These are phyloP conservation scores for Pseudogymnoascus sp. DNA, from an alignment of 2,329 filamentous ascomycete species.

Conservation along the genomic window DNA sequence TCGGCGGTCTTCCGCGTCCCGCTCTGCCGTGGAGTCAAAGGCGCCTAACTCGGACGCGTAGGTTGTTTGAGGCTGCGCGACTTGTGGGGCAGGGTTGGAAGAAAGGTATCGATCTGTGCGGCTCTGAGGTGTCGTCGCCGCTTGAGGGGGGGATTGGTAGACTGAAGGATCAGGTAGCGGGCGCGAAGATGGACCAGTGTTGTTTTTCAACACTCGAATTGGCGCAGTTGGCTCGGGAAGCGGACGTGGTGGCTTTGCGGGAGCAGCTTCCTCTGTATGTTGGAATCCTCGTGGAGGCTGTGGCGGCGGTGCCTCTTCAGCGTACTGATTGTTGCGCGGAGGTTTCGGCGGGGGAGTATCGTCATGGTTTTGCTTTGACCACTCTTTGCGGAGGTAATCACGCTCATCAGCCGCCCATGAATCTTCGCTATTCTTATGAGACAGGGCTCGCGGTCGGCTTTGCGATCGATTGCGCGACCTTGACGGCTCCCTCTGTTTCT, in stretches of 20 bases:
- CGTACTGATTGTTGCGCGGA: conserved; percentile 17
- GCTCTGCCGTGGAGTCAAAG: conserved; percentile 37
- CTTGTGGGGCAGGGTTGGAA: conserved; percentile 38
- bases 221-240: conserved; percentile 26
- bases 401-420: conserved; percentile 44
- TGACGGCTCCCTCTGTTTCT: conserved; percentile 22
- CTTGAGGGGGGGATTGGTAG: conserved; percentile 14
- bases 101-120: conserved; percentile 43
- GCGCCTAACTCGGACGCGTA: conserved; percentile 36
- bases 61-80: conserved; percentile 28
- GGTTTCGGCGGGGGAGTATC: conserved; percentile 12
- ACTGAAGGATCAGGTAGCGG: conserved; percentile 31
- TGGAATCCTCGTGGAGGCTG: background rate
- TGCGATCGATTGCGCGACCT: conserved; percentile 22
- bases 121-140: conserved; percentile 24
- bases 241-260: conserved; percentile 25
- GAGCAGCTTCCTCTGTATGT: conserved; percentile 13
- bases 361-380: conserved; percentile 22
- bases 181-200: conserved; percentile 29
- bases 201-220: conserved; percentile 25
- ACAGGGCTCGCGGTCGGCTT: conserved; percentile 23
- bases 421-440: conserved; percentile 32
- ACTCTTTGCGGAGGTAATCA: conserved; percentile 43
- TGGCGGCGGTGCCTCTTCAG: conserved; percentile 15
- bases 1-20: conserved; percentile 41